A percentile compares a stretch with the other conserved stretches of the same genome.
These are phyloP conservation scores for Phaseolus lunatus DNA, from an alignment of 306 rosid genomes.

Conservation along the genomic window DNA sequence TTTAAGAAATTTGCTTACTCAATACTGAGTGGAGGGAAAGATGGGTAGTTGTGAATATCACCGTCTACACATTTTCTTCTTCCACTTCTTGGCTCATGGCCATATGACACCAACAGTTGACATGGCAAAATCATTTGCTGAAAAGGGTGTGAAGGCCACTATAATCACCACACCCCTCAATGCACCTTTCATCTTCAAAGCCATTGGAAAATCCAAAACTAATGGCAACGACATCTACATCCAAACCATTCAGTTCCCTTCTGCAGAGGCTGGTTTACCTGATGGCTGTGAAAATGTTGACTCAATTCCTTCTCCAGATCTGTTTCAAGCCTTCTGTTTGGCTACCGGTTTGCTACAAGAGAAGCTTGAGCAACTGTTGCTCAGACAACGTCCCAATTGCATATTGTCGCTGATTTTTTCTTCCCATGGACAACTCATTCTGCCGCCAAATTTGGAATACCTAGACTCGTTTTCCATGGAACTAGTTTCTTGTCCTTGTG, in stretches of 20 bases:
- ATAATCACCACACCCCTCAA: conserved; percentile 58
- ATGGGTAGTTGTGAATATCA: not conserved
- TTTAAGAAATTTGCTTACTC: too few species aligned
- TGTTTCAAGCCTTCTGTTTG: not conserved
- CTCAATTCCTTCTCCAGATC: conserved; percentile 29
- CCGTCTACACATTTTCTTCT: conserved; percentile 50
- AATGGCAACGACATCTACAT: not conserved
- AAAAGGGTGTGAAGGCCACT: conserved; percentile 44
- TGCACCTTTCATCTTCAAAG: conserved; percentile 43
- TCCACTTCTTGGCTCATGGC: conserved; percentile 57
- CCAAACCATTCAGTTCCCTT: conserved; percentile 41
- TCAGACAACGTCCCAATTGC: conserved; percentile 21
- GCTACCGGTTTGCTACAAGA: conserved; percentile 5
- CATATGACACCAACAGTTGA: conserved; percentile 24
- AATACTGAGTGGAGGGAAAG: not conserved
- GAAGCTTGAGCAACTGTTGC: conserved; percentile 39
- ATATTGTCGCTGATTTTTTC: conserved; percentile 37
- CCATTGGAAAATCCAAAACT: conserved; percentile 6
- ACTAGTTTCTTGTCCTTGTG: conserved; percentile 44
- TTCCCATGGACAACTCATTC: conserved; percentile 48
- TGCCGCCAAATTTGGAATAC: conserved; percentile 50
- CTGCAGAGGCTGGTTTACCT: conserved; percentile 41
- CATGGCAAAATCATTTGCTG: conserved; percentile 55
- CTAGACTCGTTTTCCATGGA: conserved; percentile 51
- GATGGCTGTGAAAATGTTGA: conserved; percentile 39